Percentiles rank a stretch among this genome's conserved stretches.
Evolutionary conservation across 1,139 yeast genomes (phyloP).

Genomic region (Suzukiozyma palmioleophila): DNA sequence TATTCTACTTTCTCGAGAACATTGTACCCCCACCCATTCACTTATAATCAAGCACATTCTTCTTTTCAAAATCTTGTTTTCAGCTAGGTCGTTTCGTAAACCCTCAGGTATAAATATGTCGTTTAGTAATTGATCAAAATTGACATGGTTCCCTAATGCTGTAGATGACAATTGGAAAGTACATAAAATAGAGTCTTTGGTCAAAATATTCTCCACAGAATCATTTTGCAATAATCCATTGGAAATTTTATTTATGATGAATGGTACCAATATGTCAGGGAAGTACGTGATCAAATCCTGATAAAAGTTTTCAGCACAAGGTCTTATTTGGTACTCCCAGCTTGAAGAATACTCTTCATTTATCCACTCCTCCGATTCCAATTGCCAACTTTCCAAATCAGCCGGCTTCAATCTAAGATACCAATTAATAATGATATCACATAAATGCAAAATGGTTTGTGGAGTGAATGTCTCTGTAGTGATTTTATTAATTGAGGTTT

Average conservation of each 20-base stretch:
- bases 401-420: conserved; percentile 68
- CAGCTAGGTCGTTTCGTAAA: conserved; percentile 36
- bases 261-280: conserved; percentile 56
- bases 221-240: conserved; percentile 36
- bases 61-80: conserved; percentile 64
- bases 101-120: conserved; percentile 69
- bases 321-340: conserved; percentile 82
- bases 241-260: conserved; percentile 61
- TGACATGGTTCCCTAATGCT: conserved; percentile 58
- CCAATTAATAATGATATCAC: conserved; percentile 65
- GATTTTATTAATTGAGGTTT: conserved; percentile 49
- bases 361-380: conserved; percentile 92
- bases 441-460: conserved; percentile 50
- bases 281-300: conserved; percentile 68
- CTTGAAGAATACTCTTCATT: conserved; percentile 72
- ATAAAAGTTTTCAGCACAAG: conserved; percentile 84
- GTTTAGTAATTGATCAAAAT: conserved; percentile 57
- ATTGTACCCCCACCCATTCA: conserved; percentile 75
- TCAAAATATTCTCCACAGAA: conserved; percentile 48
- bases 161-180: conserved; percentile 76
- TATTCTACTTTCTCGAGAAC: conserved; percentile 55
- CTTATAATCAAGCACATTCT: conserved; percentile 71
- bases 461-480: conserved; percentile 55
- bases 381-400: conserved; percentile 76
- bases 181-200: conserved; percentile 76